Evolutionary conservation across 345 rosid genomes (phyloP), one percentile per base, ranked within the genome.

Genomic region (Mangifera indica): DNA sequence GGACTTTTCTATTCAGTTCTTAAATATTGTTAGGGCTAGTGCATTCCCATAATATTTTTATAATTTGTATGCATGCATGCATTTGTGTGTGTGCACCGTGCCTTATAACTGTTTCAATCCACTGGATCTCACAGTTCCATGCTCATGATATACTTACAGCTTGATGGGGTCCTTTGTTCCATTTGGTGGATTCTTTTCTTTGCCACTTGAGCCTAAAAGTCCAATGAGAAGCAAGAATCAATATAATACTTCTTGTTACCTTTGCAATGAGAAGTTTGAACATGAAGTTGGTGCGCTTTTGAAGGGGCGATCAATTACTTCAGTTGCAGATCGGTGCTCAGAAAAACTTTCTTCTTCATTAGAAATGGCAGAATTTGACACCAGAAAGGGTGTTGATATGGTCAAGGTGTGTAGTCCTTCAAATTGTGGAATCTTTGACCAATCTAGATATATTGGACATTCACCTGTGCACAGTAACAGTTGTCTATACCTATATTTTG

Each of bases 151-250:
- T 80, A 64, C 72, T 75, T 78, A 40, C 93, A 86, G 93, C 84
- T 91, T 88, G 79, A 79, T 88, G 93, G 86, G 83, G 68, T 90
- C 96, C 0, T 88, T 88, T 72, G 87, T 90, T 29, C 96, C 96
- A 22, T 81, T 90, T 78, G 89, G 91, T 72, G 93, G 96, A 45
- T 85, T 88, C 78, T 88, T 90, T 77, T 71, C 93, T n/a, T 60
- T 82, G 21, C 71, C 88, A 2, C 77, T 84, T 11, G 93, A 87
- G 77, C 79, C 78, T 68, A 81, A 66, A 64, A 74, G 37, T 62
- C 80, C 87, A 22, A 72, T 73, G 17, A 80, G 77, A 72, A 77
- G 46, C 77, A 63, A 55, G 56, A 78, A 54, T 25, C 89, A 81
- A 60, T 37, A 72, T 21, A 14, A 68, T 37, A 63, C 83, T 53